These are phyloP conservation scores for Eurotiales sp. DNA, from an alignment of 2,329 filamentous ascomycete genomes.

Conservation along the genomic window DNA sequence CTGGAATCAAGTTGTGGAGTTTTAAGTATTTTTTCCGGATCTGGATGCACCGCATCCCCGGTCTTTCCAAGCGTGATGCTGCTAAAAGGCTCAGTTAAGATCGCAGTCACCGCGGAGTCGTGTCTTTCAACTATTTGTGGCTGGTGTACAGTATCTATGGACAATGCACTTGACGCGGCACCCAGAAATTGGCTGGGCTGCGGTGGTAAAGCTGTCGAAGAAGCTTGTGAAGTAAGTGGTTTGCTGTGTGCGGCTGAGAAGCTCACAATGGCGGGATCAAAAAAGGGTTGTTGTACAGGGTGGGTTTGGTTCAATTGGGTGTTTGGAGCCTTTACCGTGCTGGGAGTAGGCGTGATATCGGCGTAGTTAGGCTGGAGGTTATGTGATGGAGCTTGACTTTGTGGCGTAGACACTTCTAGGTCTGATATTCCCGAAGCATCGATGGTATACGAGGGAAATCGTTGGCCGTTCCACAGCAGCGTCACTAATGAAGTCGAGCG, in stretches of 20 bases:
- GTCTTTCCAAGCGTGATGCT: slow-evolving; percentile 30
- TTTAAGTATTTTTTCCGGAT: slow-evolving; percentile 16
- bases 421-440: slow-evolving; percentile 58
- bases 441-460: slow-evolving; percentile 52
- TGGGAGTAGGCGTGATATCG: not conserved
- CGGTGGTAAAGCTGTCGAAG: slow-evolving; percentile 5
- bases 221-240: slow-evolving; percentile 7
- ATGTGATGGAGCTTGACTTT: slow-evolving; percentile 16
- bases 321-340: not conserved
- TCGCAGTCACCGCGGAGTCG: slow-evolving; percentile 34
- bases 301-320: slow-evolving; percentile 3
- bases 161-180: slow-evolving; percentile 2
- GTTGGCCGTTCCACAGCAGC: slow-evolving; percentile 50
- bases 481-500: slow-evolving; percentile 43
- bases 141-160: slow-evolving; percentile 13
- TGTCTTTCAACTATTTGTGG: slow-evolving; percentile 20
- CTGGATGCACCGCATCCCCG: slow-evolving; percentile 16
- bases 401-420: slow-evolving; percentile 47
- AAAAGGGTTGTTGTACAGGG: slow-evolving; percentile 50
- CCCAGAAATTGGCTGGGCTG: not conserved
- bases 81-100: slow-evolving; percentile 45
- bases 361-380: not conserved
- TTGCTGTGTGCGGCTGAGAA: slow-evolving; percentile 42
- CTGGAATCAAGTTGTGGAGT: slow-evolving; percentile 22
- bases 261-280: slow-evolving; percentile 81